A percentile compares a stretch with the other conserved stretches of the same genome.
Evolutionary conservation across 2,329 filamentous ascomycete genomes (phyloP).

Genomic region (Sporothrix phasma): DNA sequence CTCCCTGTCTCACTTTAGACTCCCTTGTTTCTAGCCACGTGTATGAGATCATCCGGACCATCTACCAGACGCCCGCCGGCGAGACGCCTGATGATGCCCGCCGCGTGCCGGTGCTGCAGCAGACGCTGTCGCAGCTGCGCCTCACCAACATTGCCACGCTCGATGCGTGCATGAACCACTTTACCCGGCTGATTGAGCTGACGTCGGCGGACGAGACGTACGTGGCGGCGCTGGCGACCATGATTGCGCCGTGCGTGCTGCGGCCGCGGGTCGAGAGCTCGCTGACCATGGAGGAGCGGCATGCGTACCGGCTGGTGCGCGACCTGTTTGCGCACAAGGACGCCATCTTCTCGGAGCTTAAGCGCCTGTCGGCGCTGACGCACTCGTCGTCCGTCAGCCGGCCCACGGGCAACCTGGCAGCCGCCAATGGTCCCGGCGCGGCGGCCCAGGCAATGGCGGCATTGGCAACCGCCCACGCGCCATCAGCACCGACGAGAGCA

Average conservation of each 20-base stretch:
- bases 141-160: conserved; percentile 98
- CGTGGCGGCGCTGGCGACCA: conserved; percentile 60
- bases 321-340: conserved; percentile 93
- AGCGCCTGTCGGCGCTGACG: conserved; percentile 68
- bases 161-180: conserved; percentile 95
- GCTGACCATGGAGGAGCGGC: conserved; percentile 90
- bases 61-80: conserved; percentile 74
- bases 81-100: conserved; percentile 62
- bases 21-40: conserved; percentile 97
- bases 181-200: conserved; percentile 89
- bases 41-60: conserved; percentile 96
- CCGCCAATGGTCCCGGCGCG: background rate
- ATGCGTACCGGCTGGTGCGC: conserved; percentile 78
- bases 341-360: conserved; percentile 88
- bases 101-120: conserved; percentile 84
- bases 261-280: conserved; percentile 80
- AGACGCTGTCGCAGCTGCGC: conserved; percentile 86
- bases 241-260: conserved; percentile 75
- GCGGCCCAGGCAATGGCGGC: conserved; percentile 22
- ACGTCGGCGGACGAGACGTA: conserved; percentile 92
- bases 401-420: conserved; percentile 14
- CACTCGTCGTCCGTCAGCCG: conserved; percentile 47
- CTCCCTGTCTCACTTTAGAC: conserved; percentile 41
- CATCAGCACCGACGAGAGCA: conserved; percentile 91
- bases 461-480: conserved; percentile 57